Evolutionary conservation across 2,329 filamentous ascomycete species (phyloP).

Genomic region (Zopfia rhizophila): DNA sequence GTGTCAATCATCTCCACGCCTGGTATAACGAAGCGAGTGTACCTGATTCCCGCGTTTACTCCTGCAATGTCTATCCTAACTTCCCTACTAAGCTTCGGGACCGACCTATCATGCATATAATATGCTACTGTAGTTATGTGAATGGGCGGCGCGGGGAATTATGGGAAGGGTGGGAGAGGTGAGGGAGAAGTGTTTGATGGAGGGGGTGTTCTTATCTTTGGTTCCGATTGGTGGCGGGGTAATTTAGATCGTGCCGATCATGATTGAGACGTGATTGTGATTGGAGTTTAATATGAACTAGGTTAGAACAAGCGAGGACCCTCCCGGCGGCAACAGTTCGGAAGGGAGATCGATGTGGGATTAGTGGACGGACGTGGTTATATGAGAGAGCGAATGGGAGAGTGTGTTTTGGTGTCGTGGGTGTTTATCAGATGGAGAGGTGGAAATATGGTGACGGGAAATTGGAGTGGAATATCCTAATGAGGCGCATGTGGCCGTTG

Average conservation of each 20-base stretch:
- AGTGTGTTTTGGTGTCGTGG: slow-evolving; percentile 32
- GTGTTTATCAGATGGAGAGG: slow-evolving; percentile 4
- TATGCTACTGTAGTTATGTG: slow-evolving; percentile 9
- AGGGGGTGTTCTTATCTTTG: slow-evolving; percentile 42
- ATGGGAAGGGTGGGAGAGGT: slow-evolving; percentile 2
- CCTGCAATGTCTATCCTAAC: slow-evolving; percentile 14
- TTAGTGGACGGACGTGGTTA: slow-evolving; percentile 20
- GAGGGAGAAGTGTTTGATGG: too few relatives aligned
- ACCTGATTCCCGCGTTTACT: slow-evolving; percentile 14
- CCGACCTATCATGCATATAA: slow-evolving; percentile 45
- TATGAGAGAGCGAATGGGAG: slow-evolving; percentile 32
- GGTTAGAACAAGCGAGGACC: too few relatives aligned
- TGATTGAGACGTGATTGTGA: slow-evolving; percentile 32
- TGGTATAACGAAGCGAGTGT: slow-evolving; percentile 22
- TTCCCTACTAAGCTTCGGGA: slow-evolving; percentile 38
- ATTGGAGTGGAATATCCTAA: too few relatives aligned
- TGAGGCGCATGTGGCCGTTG: too few relatives aligned
- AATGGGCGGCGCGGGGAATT: slow-evolving; percentile 11
- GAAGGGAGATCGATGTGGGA: slow-evolving; percentile 1
- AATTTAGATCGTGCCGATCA: slow-evolving; percentile 27
- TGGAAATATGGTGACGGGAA: too few relatives aligned
- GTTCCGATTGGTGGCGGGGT: slow-evolving; percentile 36
- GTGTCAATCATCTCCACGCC: slow-evolving; percentile 30
- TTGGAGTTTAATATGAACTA: slow-evolving; percentile 37
- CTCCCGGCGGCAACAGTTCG: slow-evolving; percentile 27